Percentiles rank a stretch among this genome's conserved stretches.
Evolutionary conservation across 768 basidiomycete genomes (phyloP).

Genomic region (Leccinum truebloodii): DNA sequence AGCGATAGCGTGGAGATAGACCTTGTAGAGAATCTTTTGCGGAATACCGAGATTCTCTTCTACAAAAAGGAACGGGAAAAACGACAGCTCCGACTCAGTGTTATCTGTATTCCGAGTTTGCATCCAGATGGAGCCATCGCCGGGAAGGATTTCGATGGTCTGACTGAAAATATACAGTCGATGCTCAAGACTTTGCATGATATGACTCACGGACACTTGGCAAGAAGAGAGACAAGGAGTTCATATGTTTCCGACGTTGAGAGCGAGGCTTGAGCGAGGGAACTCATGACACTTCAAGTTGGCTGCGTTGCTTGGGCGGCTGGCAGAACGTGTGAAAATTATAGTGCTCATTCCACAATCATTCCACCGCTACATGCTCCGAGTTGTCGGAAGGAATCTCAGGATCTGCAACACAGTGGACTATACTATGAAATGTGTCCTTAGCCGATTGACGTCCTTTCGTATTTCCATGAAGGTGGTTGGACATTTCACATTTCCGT

Average conservation of each 20-base stretch:
- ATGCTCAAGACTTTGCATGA: neutral
- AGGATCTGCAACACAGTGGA: neutral
- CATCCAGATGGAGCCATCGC: conserved; percentile 50
- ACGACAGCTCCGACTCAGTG: conserved; percentile 17
- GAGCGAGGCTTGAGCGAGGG: neutral
- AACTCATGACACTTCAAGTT: conserved; percentile 1
- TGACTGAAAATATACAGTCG: conserved; percentile 15
- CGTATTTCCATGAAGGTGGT: neutral
- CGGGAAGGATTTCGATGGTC: conserved; percentile 66
- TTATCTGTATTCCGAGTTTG: conserved; percentile 6
- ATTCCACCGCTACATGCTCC: neutral
- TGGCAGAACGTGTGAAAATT: neutral
- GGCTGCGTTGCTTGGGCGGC: neutral
- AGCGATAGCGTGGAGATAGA: conserved; percentile 48
- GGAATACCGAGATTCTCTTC: conserved; percentile 68
- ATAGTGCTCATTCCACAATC: neutral
- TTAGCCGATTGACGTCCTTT: neutral
- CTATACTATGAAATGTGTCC: neutral
- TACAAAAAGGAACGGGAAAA: conserved; percentile 53
- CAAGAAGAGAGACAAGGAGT: conserved; percentile 27
- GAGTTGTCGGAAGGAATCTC: neutral
- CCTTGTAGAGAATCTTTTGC: conserved; percentile 50
- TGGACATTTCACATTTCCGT: neutral
- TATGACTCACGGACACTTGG: conserved; percentile 28
- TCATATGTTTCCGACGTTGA: conserved; percentile 16